Conservation (phyloP, 768 basidiomycete genomes). For the Lentinula sp. region DNA sequence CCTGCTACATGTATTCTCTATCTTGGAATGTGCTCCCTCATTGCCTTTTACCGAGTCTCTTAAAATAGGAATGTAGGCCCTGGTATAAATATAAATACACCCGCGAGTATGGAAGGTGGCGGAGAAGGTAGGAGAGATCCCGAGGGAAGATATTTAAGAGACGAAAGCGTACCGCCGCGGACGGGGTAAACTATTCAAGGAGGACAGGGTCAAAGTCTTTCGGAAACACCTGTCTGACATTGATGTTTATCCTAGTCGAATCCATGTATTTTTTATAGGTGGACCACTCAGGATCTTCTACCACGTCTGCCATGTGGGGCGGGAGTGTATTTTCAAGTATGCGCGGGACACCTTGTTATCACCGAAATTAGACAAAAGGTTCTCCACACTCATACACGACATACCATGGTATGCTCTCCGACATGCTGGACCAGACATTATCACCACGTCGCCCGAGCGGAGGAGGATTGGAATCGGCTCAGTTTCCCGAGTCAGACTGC, state of each 20-base stretch:
- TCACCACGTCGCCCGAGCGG: conserved; percentile 84
- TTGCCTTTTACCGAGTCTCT: no score
- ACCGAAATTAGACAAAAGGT: neutral
- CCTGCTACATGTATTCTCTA: no score
- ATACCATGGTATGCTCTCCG: conserved; percentile 91
- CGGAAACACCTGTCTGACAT: conserved; percentile 86
- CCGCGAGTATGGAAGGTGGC: no score
- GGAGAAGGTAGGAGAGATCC: no score
- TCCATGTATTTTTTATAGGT: conserved; percentile 60
- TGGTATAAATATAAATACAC: no score
- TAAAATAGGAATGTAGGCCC: no score
- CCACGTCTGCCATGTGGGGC: conserved; percentile 37
- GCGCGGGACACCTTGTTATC: conserved; percentile 67
- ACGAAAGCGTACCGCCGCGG: neutral
- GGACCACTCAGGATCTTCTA: conserved; percentile 43
- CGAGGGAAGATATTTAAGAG: no score
- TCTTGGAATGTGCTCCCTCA: no score
- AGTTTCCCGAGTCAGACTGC: conserved; percentile 70
- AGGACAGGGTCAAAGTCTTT: conserved; percentile 47
- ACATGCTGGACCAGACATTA: conserved; percentile 88
- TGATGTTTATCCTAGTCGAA: conserved; percentile 80
- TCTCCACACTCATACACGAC: conserved; percentile 12
- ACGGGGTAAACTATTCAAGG: neutral
- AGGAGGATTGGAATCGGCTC: conserved; percentile 79
- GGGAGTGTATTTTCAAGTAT: conserved; percentile 82